A percentile compares a stretch with the other conserved stretches of the same genome.
phyloP scores from a whole-genome alignment of 768 basidiomycete genomes.

The Coprinopsis cinerea region DNA sequence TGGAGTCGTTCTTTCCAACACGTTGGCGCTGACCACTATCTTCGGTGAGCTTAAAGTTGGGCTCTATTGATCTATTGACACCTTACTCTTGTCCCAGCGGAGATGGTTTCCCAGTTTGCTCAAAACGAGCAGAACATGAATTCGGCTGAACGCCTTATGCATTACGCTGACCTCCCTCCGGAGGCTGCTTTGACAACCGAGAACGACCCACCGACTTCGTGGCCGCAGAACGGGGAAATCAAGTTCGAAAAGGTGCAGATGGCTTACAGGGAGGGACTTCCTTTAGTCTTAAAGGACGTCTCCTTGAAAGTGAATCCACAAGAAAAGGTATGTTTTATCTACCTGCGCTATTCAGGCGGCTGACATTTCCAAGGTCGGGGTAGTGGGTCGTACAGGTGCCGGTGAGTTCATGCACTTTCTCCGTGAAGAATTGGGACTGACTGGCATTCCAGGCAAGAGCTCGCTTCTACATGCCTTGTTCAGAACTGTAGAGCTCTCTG shows the following conservation, averaged over 20 bases:
- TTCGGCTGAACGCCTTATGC: conserved; percentile 62
- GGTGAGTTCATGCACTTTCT: background rate
- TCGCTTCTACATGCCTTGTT: conserved; percentile 1
- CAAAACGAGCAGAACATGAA: conserved; percentile 69
- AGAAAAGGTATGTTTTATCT: conserved; percentile 46
- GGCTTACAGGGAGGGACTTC: conserved; percentile 56
- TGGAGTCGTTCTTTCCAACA: conserved; percentile 4
- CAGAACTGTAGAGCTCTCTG: background rate
- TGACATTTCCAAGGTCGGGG: conserved; percentile 9
- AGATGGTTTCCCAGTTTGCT: conserved; percentile 52
- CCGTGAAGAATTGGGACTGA: background rate
- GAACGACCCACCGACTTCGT: conserved; percentile 40
- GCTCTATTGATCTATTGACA: background rate
- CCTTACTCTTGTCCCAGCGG: conserved; percentile 27
- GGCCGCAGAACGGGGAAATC: conserved; percentile 50
- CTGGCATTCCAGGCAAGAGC: background rate
- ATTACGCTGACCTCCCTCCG: conserved; percentile 55
- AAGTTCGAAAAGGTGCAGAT: conserved; percentile 51
- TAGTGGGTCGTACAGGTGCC: conserved; percentile 13
- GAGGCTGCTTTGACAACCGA: conserved; percentile 44
- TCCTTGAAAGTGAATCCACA: conserved; percentile 51
- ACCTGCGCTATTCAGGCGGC: background rate
- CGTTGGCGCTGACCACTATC: background rate
- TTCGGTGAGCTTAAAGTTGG: background rate
- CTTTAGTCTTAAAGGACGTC: conserved; percentile 57